Conservation (phyloP, 1,139 yeast genomes). For the Tardiomyces depauwii region DNA sequence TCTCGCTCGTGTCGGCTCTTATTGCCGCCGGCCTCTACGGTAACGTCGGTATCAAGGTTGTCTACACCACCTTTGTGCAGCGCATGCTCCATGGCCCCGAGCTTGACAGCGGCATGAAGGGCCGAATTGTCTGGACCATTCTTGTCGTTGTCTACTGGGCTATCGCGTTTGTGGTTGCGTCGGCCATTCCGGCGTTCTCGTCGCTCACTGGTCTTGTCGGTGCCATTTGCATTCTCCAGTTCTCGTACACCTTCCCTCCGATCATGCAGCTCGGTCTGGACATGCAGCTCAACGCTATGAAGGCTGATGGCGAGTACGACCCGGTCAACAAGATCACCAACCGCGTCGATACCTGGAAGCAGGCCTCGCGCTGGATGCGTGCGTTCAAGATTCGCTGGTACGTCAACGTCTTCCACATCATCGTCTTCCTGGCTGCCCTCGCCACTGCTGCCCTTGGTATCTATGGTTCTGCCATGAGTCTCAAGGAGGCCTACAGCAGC, state of each 20-base stretch:
- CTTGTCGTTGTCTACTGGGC: constrained; percentile 33
- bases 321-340: constrained; percentile 13
- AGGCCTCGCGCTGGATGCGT: constrained; percentile 26
- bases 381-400: constrained; percentile 12
- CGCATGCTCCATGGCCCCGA: constrained; percentile 27
- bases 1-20: constrained; percentile 29
- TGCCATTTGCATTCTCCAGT: constrained; percentile 37
- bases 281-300: constrained; percentile 27
- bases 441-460: constrained; percentile 25
- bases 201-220: constrained; percentile 40
- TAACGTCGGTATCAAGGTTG: constrained; percentile 34
- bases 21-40: constrained; percentile 37
- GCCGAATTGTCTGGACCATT: constrained; percentile 28
- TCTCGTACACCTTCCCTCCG: constrained; percentile 37
- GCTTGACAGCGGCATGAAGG: constrained; percentile 21
- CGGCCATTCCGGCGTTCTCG: constrained; percentile 44
- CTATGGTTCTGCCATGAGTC: background rate
- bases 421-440: constrained; percentile 29
- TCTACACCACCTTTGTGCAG: constrained; percentile 29
- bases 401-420: constrained; percentile 19
- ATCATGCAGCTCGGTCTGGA: constrained; percentile 27
- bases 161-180: constrained; percentile 35
- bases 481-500: background rate
- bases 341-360: constrained; percentile 26
- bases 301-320: constrained; percentile 21